phyloP scores from a whole-genome alignment of 768 basidiomycete genomes.

The Kwoniella mangroviensis region DNA sequence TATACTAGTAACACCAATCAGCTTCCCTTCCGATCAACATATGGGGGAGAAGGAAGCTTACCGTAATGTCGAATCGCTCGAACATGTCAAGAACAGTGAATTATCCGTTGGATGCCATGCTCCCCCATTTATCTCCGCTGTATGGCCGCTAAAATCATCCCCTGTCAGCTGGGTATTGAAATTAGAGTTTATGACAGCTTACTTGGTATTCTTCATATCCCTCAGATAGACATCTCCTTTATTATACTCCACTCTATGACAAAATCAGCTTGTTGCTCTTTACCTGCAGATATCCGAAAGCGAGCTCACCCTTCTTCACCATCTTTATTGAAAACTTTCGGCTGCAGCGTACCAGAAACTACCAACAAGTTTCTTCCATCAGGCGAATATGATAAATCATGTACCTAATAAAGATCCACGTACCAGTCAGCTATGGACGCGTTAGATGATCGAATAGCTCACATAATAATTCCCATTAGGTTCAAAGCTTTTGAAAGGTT shows the following conservation, averaged over 20 bases:
- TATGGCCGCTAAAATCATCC: slow-evolving; percentile 79
- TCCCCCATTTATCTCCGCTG: slow-evolving; percentile 85
- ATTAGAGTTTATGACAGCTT: slow-evolving; percentile 54
- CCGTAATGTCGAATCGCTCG: slow-evolving; percentile 95
- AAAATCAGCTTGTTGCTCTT: slow-evolving; percentile 9
- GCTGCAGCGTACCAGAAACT: slow-evolving; percentile 83
- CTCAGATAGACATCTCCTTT: slow-evolving; percentile 98
- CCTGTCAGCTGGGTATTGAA: neutral
- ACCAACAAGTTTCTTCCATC: slow-evolving; percentile 84
- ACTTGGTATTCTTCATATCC: slow-evolving; percentile 99
- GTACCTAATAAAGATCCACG: slow-evolving; percentile 64
- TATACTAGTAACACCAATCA: slow-evolving; percentile 64
- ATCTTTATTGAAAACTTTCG: slow-evolving; percentile 87
- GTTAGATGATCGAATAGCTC: slow-evolving; percentile 64
- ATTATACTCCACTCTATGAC: slow-evolving; percentile 61
- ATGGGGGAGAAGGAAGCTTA: slow-evolving; percentile 54
- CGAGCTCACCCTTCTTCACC: slow-evolving; percentile 80
- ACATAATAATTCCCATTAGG: slow-evolving; percentile 92
- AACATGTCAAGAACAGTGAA: slow-evolving; percentile 84
- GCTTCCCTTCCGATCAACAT: neutral
- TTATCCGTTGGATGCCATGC: slow-evolving; percentile 90
- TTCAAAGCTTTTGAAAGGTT: slow-evolving; percentile 97
- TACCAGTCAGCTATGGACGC: neutral
- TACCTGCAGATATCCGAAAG: neutral
- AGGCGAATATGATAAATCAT: slow-evolving; percentile 86